phyloP scores from a whole-genome alignment of 306 rosid genomes.

The Acacia acuminata region DNA sequence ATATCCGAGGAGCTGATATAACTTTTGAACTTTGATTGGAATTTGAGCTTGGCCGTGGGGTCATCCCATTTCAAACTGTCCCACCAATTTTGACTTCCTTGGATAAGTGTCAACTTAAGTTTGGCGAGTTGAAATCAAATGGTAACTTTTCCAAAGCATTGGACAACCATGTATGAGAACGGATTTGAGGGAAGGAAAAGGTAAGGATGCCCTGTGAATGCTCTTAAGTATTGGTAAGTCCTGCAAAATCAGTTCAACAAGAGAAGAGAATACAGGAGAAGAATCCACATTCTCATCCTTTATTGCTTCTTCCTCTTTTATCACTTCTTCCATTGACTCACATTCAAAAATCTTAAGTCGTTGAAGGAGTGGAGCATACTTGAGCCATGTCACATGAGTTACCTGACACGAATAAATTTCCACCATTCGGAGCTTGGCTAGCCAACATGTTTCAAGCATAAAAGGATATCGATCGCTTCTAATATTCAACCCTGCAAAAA shows the following conservation, averaged over 20 bases:
- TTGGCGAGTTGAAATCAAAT: neutral
- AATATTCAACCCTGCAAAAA: rapidly evolving
- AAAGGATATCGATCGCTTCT: no score
- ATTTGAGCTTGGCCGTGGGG: neutral
- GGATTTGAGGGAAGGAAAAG: neutral
- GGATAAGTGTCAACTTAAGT: neutral
- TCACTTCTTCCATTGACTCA: no score
- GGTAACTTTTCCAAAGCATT: neutral
- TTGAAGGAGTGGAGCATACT: no score
- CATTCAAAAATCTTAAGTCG: no score
- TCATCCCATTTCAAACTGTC: neutral
- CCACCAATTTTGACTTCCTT: neutral
- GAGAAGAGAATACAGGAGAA: neutral
- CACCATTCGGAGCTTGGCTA: no score
- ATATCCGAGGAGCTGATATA: no score
- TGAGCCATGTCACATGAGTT: no score
- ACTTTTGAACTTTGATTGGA: neutral
- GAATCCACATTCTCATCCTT: no score
- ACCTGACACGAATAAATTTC: no score
- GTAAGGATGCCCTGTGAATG: neutral
- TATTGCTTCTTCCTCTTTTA: no score
- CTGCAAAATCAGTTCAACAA: rapidly evolving
- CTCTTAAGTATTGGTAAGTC: neutral
- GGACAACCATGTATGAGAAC: rapidly evolving
- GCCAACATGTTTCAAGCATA: no score